These are phyloP conservation scores for Penicillium soppii DNA, from an alignment of 495 filamentous ascomycete genomes.

Conservation along the genomic window DNA sequence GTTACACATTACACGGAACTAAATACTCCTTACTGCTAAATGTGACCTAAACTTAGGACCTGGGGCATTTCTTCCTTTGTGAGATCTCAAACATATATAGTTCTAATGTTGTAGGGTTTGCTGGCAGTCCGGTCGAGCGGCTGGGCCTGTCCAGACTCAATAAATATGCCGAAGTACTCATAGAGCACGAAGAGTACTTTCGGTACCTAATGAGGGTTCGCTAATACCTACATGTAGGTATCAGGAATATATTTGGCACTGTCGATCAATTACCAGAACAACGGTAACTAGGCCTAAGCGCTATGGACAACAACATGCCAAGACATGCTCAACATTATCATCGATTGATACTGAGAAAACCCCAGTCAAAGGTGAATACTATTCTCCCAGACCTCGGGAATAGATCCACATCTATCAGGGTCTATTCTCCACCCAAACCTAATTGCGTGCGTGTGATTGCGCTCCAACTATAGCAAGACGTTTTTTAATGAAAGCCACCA, in stretches of 20 bases:
- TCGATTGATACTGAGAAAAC: neutral
- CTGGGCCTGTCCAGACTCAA: neutral
- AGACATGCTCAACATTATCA: neutral
- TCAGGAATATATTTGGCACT: neutral
- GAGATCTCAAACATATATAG: no score
- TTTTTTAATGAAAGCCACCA: constrained; percentile 20
- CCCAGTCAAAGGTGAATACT: neutral
- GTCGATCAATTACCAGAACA: no score
- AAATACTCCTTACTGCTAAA: no score
- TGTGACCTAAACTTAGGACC: no score
- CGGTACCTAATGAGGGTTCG: no score
- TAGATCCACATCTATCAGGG: no score
- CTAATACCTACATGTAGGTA: no score
- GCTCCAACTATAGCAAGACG: neutral
- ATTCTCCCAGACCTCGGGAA: no score
- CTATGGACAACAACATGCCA: no score
- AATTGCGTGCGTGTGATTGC: neutral
- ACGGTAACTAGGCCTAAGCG: no score
- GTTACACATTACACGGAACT: no score
- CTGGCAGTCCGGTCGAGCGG: neutral
- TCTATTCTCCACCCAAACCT: neutral
- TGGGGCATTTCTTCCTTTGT: no score
- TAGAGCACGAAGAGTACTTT: neutral
- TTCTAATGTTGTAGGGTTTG: neutral
- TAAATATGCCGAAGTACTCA: neutral